Evolutionary conservation across 805 yeast species (phyloP), one percentile per base, ranked within the genome.

Genomic region (Candida qinlingensis): DNA sequence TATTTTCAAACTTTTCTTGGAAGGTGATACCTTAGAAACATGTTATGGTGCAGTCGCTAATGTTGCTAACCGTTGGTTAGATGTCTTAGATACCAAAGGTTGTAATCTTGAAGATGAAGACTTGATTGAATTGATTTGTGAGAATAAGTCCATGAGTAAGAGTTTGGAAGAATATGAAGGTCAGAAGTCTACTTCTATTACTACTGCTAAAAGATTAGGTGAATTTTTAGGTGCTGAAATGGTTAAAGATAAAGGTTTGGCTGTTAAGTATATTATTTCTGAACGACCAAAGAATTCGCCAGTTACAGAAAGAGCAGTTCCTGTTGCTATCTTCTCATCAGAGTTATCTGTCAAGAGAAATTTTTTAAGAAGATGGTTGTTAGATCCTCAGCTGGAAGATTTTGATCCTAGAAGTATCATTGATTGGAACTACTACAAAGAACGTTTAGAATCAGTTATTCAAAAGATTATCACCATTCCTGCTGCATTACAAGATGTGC

Each of bases 381-480:
- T 80, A 49, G 96, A 92, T 57, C 81, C 87, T 0, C 73, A 87
- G 0, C 64, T 92, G 39, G 86, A 81, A 4, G 80, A 82, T 43
- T 88, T 88, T 62, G 97, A 92, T 65, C 96, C 96, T 4, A 75
- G 98, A 59, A 76, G 80, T 19, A 85, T 94, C 45, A 78, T 94
- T 52, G 98, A 94, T 65, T 94, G 99, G 99, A 80, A 71, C 26
- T 94, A 94, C 63, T 94, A 94, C 63, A 76, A 83, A 53, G 97
- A 89, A 59, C 80, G 99, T 59, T 74, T 94, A 35, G 95, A 92
- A 0, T 89, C 96, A 2, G 96, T 91, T 6, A 82, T 95, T 39
- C 97, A 91, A 64, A 94, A 95, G 67, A 89, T 94, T 58, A 87
- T 94, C 56, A 86, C 97, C 0, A 92, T 94, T 56, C 99, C 99